Percentiles rank a stretch among this genome's conserved stretches.
These are phyloP conservation scores for Asterella californica DNA, from an alignment of 225 moss, liverwort and hornwort species.

Conservation along the genomic window DNA sequence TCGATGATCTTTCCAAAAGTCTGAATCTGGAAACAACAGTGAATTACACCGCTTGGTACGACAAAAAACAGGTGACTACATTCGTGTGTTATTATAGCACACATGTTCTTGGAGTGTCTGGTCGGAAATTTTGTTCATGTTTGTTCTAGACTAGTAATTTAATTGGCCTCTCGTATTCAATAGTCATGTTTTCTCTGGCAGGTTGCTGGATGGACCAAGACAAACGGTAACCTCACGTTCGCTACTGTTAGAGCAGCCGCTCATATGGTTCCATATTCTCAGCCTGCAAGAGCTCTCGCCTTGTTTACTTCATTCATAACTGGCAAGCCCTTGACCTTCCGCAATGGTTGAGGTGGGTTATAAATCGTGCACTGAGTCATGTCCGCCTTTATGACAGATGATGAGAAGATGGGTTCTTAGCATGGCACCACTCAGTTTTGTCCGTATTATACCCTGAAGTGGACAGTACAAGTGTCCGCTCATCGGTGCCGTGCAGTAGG, in stretches of 20 bases:
- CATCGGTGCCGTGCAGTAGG: not conserved
- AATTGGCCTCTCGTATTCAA: not conserved
- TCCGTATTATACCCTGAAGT: no score
- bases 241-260: slow-evolving; percentile 48
- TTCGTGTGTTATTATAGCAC: no score
- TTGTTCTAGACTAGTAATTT: not conserved
- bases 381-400: not conserved
- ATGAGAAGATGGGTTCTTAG: no score
- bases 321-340: slow-evolving; percentile 21
- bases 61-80: slow-evolving; percentile 30
- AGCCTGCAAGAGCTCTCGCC: slow-evolving; percentile 42
- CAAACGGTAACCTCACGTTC: slow-evolving; percentile 31
- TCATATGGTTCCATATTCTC: slow-evolving; percentile 49
- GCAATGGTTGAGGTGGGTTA: not conserved
- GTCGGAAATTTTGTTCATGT: not conserved
- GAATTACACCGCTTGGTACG: slow-evolving; percentile 50
- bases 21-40: slow-evolving; percentile 32
- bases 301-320: slow-evolving; percentile 37
- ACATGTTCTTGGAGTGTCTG: no score
- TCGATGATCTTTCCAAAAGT: slow-evolving; percentile 25
- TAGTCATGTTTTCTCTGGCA: not conserved
- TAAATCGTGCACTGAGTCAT: not conserved
- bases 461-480: no score
- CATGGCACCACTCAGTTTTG: no score
- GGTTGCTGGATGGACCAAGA: slow-evolving; percentile 49